Evolutionary conservation across 352 stramenopile species (phyloP), one percentile per base, ranked within the genome.

Genomic region (Pythium sukuiense): DNA sequence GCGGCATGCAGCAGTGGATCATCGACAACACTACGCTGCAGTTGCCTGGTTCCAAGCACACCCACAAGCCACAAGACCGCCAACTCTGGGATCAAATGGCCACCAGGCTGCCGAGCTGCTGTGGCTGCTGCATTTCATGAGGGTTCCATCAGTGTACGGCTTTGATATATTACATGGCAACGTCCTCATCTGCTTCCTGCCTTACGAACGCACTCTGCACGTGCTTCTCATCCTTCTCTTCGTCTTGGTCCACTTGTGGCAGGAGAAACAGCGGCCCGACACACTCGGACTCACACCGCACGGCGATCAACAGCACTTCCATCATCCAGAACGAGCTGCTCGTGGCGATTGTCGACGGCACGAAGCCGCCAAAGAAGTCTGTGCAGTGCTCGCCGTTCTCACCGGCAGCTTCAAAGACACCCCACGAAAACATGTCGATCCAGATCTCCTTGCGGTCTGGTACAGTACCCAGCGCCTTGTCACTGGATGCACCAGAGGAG

Each of bases 1-100:
- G 13, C 46, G 74, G 63, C n/a, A 90, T 89, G 83, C 74, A 89
- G 50, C 59, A 86, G 33, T 91, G 81, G 85, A 79, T 93, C 58
- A 77, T 72, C 8, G 71, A 59, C 14, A 74, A 91, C 73, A 90
- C 82, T 18, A 93, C 83, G 11, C 16, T 83, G 48, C 1, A 72
- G 8, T 33, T 70, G 16, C 55, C 55, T 3, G 54, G 62, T 3
- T 46, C 55, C 14, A 4, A 53, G 20, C 35, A 59, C 24, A 33
- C 30, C 0, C 24, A 62, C 13, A 33, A 55, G 13, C 62, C 62
- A 3, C 48, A 54, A 14, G 62, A 69, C 33, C 46, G 45, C 35
- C 26, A 12, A 4, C 33, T 24, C 24, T 69, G 62, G 62, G 55
- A 62, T 14, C 41, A 35, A 32, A 14, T 67, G 5, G 27, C 41